Base-by-base conservation (phyloP, 1,284 basidiomycete genomes). In the Papiliotrema flavescens region DNA sequence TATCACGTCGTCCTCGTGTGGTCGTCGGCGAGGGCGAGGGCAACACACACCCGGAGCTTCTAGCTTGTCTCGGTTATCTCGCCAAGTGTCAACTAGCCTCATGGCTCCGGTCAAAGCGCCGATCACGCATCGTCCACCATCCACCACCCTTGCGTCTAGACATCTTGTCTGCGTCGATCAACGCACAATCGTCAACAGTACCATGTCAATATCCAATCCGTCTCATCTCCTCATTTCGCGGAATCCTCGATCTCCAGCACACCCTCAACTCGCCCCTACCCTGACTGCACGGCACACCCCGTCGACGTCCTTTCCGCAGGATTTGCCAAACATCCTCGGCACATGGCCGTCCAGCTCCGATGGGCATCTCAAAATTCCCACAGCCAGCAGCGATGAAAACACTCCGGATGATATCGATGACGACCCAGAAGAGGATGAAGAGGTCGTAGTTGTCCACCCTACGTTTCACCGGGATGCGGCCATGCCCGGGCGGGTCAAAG, bases 181-280 rank as follows among this genome's bases (percentile, higher is more conserved):
- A n/a, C n/a, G n/a, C n/a, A n/a, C n/a, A n/a, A n/a, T n/a, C 35
- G 35, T 37, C 35, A 23, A 49, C 28, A 32, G 28, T 32, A 32
- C 1, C 15, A 65, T 66, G 57, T 56, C 63, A 13, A 56, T 57
- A 1, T 65, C 66, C 14, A 75, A 74, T 55, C 73, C 73, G 6
- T 74, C 73, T 0, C 72, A 75, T 43, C 61, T 74, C 3, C 69
- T 75, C 32, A 69, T 75, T 51, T 69, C 64, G 6, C 64, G 73
- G 19, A 74, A 75, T 45, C 68, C 71, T 5, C 61, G 73, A 40
- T 71, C 69, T 19, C 70, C 67, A 0, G 72, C 72, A 1, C 71
- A 70, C 50, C 73, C 71, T 0, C 73, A 71, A 51, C 64, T 73
- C 22, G 69, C 66, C 11, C 63, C 67, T 9, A 61, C 66, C 15